Conservation (phyloP, 139 green algal genomes). For the Klebsormidium nitens region DNA sequence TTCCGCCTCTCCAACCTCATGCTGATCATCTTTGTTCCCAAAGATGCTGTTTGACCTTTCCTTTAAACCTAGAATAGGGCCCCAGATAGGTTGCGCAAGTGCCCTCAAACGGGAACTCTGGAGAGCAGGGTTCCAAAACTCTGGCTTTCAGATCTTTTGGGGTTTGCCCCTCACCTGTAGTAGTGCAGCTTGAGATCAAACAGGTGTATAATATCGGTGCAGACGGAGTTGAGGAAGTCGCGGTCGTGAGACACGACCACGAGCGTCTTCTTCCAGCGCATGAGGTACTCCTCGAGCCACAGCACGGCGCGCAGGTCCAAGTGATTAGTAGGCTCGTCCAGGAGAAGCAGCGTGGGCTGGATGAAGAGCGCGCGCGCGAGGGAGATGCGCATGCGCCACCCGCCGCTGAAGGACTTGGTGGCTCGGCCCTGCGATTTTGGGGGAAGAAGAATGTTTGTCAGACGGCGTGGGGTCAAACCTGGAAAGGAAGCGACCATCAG, state of each 20-base stretch:
- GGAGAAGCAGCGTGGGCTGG: conserved; percentile 93
- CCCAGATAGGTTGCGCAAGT: no score
- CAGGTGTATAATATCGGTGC: conserved; percentile 99
- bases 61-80: no score
- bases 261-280: conserved; percentile 98
- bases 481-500: no score
- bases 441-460: no score
- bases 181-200: conserved; percentile 91
- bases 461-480: no score
- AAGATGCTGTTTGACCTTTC: no score
- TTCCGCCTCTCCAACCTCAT: no score
- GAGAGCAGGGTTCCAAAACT: no score
- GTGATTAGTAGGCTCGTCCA: conserved; percentile 99
- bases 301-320: conserved; percentile 90
- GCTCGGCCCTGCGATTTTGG: conserved; percentile 35
- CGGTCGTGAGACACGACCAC: conserved; percentile 97
- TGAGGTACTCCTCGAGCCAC: conserved; percentile 88
- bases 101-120: no score
- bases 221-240: conserved; percentile 97
- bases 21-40: no score
- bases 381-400: conserved; percentile 97
- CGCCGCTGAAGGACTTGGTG: conserved; percentile 79
- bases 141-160: no score
- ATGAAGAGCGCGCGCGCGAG: conserved; percentile 98
- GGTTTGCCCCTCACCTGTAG: no score